Conservation (phyloP, 2,329 filamentous ascomycete species). For the Colletotrichum incanum region DNA sequence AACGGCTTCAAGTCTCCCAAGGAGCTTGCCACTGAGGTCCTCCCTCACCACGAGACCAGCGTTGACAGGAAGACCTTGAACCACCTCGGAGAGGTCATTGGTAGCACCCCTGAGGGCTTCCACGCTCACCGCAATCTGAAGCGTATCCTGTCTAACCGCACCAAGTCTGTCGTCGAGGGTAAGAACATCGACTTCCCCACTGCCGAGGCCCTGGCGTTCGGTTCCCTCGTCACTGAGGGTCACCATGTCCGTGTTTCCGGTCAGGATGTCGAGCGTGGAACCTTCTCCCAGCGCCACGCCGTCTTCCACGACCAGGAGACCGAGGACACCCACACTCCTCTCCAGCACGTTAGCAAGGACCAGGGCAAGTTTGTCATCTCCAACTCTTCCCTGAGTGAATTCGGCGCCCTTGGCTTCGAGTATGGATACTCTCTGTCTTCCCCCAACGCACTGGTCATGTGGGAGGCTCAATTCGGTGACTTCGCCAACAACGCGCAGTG, state of each 20-base stretch:
- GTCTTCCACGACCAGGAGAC: constrained; percentile 98
- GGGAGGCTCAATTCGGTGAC: constrained; percentile 99
- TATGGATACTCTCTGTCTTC: constrained; percentile 98
- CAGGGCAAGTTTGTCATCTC: constrained; percentile 97
- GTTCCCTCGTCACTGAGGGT: constrained; percentile 90
- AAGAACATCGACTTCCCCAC: constrained; percentile 98
- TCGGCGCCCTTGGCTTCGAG: constrained; percentile 90
- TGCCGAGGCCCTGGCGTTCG: constrained; percentile 95
- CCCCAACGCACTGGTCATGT: constrained; percentile 97
- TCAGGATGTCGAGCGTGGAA: constrained; percentile 99
- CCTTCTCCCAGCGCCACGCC: constrained; percentile 97
- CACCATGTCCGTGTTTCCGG: constrained; percentile 98
- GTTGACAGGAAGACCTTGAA: constrained; percentile 81
- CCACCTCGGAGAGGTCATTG: constrained; percentile 87
- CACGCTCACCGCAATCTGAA: constrained; percentile 95
- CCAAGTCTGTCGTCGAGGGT: constrained; percentile 93
- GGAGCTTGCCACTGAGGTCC: constrained; percentile 93
- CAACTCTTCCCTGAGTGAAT: constrained; percentile 88
- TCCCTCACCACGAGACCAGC: constrained; percentile 91
- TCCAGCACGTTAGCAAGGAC: constrained; percentile 90
- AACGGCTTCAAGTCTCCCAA: constrained; percentile 99
- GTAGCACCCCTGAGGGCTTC: constrained; percentile 86
- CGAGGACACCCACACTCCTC: constrained; percentile 92
- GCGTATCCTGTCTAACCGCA: constrained; percentile 90
- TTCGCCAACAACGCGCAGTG: constrained; percentile 99